phyloP scores from a whole-genome alignment of 345 rosid species.

The Populus simonii region DNA sequence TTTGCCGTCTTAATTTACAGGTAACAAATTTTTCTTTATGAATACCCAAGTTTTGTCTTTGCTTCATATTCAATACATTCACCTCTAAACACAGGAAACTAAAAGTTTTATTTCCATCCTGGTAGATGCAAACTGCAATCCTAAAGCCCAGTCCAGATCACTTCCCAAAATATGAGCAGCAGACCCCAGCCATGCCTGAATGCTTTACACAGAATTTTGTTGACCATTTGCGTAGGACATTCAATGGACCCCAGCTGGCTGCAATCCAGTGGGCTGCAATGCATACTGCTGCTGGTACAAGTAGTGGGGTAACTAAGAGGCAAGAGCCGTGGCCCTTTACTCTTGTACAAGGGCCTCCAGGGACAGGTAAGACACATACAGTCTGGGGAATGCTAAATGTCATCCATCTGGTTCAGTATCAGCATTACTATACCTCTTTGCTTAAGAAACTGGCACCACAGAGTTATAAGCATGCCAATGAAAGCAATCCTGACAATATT shows the following conservation, averaged over 20 bases:
- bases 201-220: constrained; percentile 86
- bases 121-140: constrained; percentile 92
- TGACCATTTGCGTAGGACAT: constrained; percentile 72
- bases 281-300: constrained; percentile 99
- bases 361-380: constrained; percentile 98
- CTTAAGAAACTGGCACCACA: constrained; percentile 96
- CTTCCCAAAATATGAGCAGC: constrained; percentile 90
- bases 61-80: neutral
- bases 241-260: constrained; percentile 86
- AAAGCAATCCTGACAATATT: constrained; percentile 61
- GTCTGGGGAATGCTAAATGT: constrained; percentile 99
- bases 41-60: neutral
- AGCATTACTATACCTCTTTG: constrained; percentile 91
- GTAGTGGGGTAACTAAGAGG: constrained; percentile 71
- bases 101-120: neutral
- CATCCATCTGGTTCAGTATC: constrained; percentile 97
- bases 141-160: constrained; percentile 88
- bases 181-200: constrained; percentile 86
- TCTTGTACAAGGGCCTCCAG: constrained; percentile 99
- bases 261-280: constrained; percentile 99
- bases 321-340: constrained; percentile 99
- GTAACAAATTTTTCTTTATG: constrained; percentile 28
- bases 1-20: constrained; percentile 93
- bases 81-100: neutral
- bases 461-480: constrained; percentile 84